Evolutionary conservation across 2,329 filamentous ascomycete genomes (phyloP).

Genomic region (Trichoderma atrobrunneum): DNA sequence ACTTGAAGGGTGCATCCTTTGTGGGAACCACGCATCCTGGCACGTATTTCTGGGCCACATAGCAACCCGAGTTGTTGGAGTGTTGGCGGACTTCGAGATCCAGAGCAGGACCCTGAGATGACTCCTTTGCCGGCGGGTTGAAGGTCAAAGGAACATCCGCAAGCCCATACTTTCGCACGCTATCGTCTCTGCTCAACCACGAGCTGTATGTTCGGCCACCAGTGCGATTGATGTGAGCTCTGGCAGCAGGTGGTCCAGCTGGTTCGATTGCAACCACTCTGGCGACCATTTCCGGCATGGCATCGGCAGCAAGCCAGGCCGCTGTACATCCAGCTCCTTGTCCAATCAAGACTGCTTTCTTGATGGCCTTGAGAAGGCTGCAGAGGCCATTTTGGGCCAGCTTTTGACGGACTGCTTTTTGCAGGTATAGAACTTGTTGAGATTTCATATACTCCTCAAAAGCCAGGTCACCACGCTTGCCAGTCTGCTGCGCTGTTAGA

Average conservation of each 20-base stretch:
- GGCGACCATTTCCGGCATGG: constrained; percentile 45
- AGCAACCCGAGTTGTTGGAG: background rate
- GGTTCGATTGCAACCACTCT: constrained; percentile 53
- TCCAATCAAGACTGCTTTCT: constrained; percentile 44
- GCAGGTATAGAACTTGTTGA: constrained; percentile 37
- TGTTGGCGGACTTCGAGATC: background rate
- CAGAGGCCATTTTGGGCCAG: constrained; percentile 37
- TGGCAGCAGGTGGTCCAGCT: constrained; percentile 49
- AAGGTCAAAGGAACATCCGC: constrained; percentile 42
- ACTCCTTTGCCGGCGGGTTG: constrained; percentile 32
- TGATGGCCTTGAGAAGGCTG: constrained; percentile 43
- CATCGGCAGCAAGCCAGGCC: constrained; percentile 49
- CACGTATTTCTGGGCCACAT: background rate
- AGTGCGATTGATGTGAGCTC: background rate
- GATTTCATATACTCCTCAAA: constrained; percentile 50
- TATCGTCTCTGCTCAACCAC: constrained; percentile 28
- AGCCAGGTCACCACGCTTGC: constrained; percentile 40
- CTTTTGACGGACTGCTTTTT: constrained; percentile 31
- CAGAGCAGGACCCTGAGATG: background rate
- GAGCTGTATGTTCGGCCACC: constrained; percentile 22
- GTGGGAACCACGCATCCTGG: background rate
- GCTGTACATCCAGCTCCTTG: constrained; percentile 49
- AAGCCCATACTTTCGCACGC: constrained; percentile 39
- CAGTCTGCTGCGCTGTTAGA: constrained; percentile 29
- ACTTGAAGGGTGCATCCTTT: background rate